Conservation (phyloP, 768 basidiomycete genomes). For the Rhodotorula diobovata region DNA sequence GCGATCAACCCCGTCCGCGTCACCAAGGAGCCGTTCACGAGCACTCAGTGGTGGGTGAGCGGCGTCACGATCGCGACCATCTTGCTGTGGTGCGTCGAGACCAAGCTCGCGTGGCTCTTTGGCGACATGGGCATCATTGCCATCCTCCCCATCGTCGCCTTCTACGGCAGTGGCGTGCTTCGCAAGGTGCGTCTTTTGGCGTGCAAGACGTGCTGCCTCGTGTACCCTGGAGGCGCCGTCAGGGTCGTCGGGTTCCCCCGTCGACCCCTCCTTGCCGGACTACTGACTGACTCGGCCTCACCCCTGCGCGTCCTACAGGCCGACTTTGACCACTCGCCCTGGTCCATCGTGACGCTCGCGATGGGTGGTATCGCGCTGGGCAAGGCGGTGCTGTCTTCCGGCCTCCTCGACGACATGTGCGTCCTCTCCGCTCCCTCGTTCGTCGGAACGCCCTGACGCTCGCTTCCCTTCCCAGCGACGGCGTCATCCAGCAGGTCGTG, state of each 20-base stretch:
- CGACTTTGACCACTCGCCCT: constrained; percentile 81
- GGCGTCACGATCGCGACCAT: constrained; percentile 81
- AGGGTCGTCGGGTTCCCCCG: too few species aligned
- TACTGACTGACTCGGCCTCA: neutral
- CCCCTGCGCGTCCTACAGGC: constrained; percentile 54
- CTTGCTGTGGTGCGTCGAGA: constrained; percentile 80
- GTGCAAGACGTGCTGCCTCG: too few species aligned
- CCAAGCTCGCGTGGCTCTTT: constrained; percentile 65
- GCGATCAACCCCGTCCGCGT: constrained; percentile 80
- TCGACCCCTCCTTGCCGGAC: too few species aligned
- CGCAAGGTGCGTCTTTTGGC: constrained; percentile 66
- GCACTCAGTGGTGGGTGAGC: constrained; percentile 84
- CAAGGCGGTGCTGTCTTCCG: constrained; percentile 83
- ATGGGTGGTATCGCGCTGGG: constrained; percentile 98
- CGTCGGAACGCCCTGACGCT: neutral
- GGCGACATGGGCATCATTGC: constrained; percentile 99
- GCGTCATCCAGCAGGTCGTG: constrained; percentile 38
- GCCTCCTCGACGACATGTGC: constrained; percentile 70
- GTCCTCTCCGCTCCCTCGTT: constrained; percentile 48
- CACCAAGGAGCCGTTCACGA: constrained; percentile 71
- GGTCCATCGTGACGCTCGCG: constrained; percentile 91
- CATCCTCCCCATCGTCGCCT: constrained; percentile 82
- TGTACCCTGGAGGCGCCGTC: too few species aligned
- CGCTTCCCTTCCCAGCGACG: constrained; percentile 21
- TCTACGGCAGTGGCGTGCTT: constrained; percentile 87